These are phyloP conservation scores for Suhomyces vadensis DNA, from an alignment of 805 yeast species.

Conservation along the genomic window DNA sequence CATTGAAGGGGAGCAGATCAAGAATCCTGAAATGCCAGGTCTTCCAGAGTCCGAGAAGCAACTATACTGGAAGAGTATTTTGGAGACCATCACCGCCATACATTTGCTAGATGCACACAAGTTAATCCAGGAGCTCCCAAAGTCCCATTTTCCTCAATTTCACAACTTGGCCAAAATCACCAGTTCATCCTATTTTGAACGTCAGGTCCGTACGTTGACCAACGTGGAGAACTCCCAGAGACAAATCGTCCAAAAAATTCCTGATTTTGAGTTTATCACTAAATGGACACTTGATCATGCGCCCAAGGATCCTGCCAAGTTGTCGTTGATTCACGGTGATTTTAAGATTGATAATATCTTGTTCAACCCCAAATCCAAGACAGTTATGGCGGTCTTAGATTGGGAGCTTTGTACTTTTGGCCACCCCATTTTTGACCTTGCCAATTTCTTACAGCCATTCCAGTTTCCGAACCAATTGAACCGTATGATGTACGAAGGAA, in stretches of 20 bases:
- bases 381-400: conserved; percentile 57
- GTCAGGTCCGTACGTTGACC: conserved; percentile 52
- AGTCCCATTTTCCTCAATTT: conserved; percentile 45
- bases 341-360: conserved; percentile 65
- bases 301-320: conserved; percentile 48
- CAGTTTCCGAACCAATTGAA: conserved; percentile 44
- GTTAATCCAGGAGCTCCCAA: conserved; percentile 46
- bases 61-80: conserved; percentile 48
- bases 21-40: conserved; percentile 49
- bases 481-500: conserved; percentile 23
- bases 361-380: conserved; percentile 52
- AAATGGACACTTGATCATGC: conserved; percentile 43
- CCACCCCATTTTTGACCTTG: conserved; percentile 62
- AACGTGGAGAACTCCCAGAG: conserved; percentile 42
- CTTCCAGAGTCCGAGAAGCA: conserved; percentile 24
- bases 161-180: conserved; percentile 21
- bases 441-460: conserved; percentile 58
- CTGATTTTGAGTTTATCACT: conserved; percentile 44
- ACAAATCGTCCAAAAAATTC: conserved; percentile 47
- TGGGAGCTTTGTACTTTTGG: conserved; percentile 71
- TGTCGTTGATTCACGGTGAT: conserved; percentile 62
- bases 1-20: conserved; percentile 56
- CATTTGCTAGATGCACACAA: conserved; percentile 49
- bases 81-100: conserved; percentile 48
- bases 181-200: conserved; percentile 45